A percentile compares a stretch with the other conserved stretches of the same genome.
Conservation (phyloP, 148 eudicot species). For the Rhododendron ovatum region DNA sequence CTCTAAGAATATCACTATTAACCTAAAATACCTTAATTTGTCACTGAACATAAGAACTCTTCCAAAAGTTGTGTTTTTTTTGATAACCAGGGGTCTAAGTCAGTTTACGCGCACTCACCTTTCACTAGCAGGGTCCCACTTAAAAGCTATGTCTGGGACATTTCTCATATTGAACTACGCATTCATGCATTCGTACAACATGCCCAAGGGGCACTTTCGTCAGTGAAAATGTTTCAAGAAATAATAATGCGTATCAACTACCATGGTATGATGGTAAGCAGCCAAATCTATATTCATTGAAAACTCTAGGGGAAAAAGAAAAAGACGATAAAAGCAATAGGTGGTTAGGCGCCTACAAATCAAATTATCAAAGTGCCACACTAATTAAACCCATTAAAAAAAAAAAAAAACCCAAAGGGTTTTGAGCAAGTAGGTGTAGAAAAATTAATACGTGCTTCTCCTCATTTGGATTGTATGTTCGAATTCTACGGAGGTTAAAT, state of each 20-base stretch:
- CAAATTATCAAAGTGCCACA: constrained; percentile 2
- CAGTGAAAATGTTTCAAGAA: not conserved
- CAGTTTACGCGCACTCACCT: too few relatives aligned
- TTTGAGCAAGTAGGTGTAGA: too few relatives aligned
- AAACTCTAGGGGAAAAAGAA: not conserved
- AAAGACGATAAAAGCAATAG: not conserved
- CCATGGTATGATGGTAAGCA: not conserved
- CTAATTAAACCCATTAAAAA: not conserved
- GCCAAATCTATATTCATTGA: not conserved
- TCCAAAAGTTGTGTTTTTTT: not conserved
- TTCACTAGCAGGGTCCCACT: too few relatives aligned
- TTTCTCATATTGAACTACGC: not conserved
- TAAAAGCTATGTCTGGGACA: not conserved
- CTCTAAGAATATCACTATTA: not conserved
- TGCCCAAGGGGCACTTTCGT: not conserved
- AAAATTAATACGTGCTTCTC: too few relatives aligned
- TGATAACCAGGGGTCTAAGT: too few relatives aligned
- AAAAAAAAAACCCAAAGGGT: not conserved
- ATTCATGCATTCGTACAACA: not conserved
- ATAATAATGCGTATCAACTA: not conserved
- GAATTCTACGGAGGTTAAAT: too few relatives aligned
- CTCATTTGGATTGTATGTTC: too few relatives aligned
- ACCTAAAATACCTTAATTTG: too few relatives aligned
- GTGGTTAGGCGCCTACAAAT: not conserved
- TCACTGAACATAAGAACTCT: not conserved